Evolutionary conservation across 2,329 filamentous ascomycete genomes (phyloP), one percentile per base, ranked within the genome.

Genomic region (Talaromyces atroroseus): DNA sequence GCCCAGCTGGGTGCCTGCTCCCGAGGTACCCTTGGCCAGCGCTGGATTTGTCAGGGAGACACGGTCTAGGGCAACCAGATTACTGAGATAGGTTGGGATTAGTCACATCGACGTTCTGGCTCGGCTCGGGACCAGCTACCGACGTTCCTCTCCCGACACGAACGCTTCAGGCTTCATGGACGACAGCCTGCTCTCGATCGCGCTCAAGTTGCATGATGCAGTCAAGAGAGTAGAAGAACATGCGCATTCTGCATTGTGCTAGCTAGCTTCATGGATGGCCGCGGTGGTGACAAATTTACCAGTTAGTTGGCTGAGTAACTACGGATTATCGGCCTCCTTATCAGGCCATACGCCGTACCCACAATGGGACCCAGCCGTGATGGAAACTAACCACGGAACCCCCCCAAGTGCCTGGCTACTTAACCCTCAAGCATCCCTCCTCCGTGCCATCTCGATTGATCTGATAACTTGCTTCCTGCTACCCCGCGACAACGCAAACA

Each of bases 41-140:
- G 40, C 40, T 29, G 18, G 36, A 54, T 54, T 54, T 54, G 52
- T 54, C 52, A 54, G 20, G 52, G 18, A 54, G 44, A 29, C 52
- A 38, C 52, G 52, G 52, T 48, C 52, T 44, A 54, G 52, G 23
- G 23, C 18, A 24, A 8, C 23, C 23, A 48, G 23, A 48, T 24
- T 24, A 26, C n/a, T n/a, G n/a, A n/a, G n/a, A n/a, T n/a, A n/a
- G n/a, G n/a, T 45, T n/a, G 45, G 11, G 26, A 54, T 56, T 56
- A 56, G 53, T 56, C 53, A 56, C 23, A 10, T 50, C 53, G 53
- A 50, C 47, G 46, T 49, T 56, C 53, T 56, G 47, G 53, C 53
- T 56, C 53, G 36, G 38, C 32, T 45, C 46, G 52, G 52, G 21
- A 38, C 34, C 44, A 44, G 46, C 46, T 29, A 12, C 46, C 46